Evolutionary conservation across 192 early-diverging fungal genomes (phyloP).

Genomic region (Rhizoclosmatium sp.): DNA sequence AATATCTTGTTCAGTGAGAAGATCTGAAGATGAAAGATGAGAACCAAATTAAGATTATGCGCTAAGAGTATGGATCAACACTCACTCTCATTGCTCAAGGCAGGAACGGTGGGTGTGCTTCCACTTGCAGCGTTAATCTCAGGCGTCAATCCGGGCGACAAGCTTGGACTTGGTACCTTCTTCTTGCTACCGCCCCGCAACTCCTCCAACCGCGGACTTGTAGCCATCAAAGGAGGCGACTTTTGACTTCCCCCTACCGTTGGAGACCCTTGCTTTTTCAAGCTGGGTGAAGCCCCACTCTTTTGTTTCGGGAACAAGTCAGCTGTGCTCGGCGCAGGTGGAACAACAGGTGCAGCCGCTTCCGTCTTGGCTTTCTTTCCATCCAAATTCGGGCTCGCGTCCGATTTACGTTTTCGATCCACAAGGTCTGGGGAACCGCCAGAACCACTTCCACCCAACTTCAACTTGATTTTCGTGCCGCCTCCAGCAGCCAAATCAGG

Average conservation of each 20-base stretch:
- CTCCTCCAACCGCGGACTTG: conserved; percentile 27
- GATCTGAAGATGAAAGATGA: conserved; percentile 18
- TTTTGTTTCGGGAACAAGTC: background rate
- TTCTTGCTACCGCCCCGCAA: conserved; percentile 9
- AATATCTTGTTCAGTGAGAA: conserved; percentile 29
- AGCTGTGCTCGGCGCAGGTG: conserved; percentile 17
- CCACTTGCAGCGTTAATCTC: background rate
- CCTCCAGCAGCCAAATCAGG: background rate
- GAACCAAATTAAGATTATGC: background rate
- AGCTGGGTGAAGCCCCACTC: background rate
- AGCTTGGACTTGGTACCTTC: conserved; percentile 2
- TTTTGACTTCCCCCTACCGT: background rate
- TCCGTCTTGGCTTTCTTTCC: conserved; percentile 7
- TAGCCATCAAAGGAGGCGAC: conserved; percentile 5
- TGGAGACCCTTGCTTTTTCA: background rate
- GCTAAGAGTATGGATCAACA: background rate
- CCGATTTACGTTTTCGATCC: conserved; percentile 7
- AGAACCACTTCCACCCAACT: background rate
- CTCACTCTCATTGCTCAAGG: background rate
- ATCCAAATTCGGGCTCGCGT: background rate
- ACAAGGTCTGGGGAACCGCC: background rate
- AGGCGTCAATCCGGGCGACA: background rate
- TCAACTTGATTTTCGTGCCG: conserved; percentile 10
- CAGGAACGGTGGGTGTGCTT: conserved; percentile 6
- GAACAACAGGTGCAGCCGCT: background rate